These are phyloP conservation scores for Smallanthus sonchifolius DNA, from an alignment of 129 eudicot species.

Conservation along the genomic window DNA sequence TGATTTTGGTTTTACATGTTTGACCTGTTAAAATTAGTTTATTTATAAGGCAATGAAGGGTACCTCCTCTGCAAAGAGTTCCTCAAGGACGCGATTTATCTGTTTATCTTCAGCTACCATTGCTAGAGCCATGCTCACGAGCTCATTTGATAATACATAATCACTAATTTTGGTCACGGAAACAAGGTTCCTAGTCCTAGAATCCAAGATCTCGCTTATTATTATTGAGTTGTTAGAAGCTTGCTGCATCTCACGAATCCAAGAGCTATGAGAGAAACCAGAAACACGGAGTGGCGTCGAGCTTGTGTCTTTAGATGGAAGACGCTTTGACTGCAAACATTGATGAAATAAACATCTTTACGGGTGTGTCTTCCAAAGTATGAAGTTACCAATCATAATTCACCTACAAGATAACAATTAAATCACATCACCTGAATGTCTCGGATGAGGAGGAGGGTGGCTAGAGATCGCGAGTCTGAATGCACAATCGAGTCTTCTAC, in stretches of 20 bases:
- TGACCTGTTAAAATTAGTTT: neutral
- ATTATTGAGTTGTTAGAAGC: constrained; percentile 93
- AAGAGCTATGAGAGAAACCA: constrained; percentile 84
- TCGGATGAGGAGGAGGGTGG: constrained; percentile 95
- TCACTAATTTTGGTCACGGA: constrained; percentile 94
- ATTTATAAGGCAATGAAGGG: neutral
- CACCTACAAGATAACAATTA: constrained; percentile 2
- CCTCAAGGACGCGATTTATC: constrained; percentile 92
- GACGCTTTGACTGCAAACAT: constrained; percentile 84
- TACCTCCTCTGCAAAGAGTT: constrained; percentile 98
- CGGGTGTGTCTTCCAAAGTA: neutral
- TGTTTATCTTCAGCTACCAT: constrained; percentile 99
- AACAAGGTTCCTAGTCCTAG: constrained; percentile 92
- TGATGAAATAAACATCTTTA: neutral
- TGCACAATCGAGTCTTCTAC: constrained; percentile 95
- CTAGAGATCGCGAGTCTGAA: constrained; percentile 93
- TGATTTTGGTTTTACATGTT: neutral
- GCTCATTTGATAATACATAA: constrained; percentile 91
- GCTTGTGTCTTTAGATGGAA: constrained; percentile 62
- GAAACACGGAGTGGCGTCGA: constrained; percentile 54
- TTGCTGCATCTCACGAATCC: constrained; percentile 97
- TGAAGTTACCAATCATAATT: neutral
- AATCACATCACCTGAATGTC: constrained; percentile 73
- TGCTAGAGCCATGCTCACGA: constrained; percentile 98
- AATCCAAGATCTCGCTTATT: constrained; percentile 94